Conservation (phyloP, 1,284 basidiomycete genomes). For the Austroboletus olivaceoglutinosus region DNA sequence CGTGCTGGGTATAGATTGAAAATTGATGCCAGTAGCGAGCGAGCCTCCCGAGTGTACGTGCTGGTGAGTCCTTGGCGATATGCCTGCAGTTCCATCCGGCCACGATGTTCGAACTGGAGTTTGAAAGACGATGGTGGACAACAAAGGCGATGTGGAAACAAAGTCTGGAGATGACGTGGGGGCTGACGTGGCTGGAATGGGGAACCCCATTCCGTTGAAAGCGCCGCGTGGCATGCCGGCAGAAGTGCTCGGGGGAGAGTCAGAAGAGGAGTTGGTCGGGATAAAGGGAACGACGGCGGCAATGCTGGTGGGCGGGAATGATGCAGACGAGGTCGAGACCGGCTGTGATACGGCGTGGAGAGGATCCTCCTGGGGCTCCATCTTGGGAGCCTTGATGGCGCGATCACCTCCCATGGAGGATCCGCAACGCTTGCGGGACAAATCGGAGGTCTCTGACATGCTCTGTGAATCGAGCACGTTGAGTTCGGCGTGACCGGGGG, state of each 20-base stretch:
- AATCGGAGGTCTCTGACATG: slow-evolving; percentile 27
- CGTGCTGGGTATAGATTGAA: slow-evolving; percentile 37
- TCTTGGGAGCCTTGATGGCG: slow-evolving; percentile 61
- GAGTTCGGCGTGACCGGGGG: slow-evolving; percentile 17
- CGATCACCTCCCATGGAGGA: slow-evolving; percentile 62
- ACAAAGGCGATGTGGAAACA: slow-evolving; percentile 20
- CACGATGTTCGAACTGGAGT: slow-evolving; percentile 25
- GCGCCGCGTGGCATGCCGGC: slow-evolving; percentile 30
- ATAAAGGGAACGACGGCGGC: slow-evolving; percentile 15
- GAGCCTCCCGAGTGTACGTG: slow-evolving; percentile 37
- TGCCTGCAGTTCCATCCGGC: slow-evolving; percentile 27
- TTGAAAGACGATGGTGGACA: slow-evolving; percentile 23
- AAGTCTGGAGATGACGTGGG: slow-evolving; percentile 27
- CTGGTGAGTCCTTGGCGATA: slow-evolving; percentile 34
- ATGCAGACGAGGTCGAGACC: slow-evolving; percentile 22
- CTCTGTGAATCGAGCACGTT: slow-evolving; percentile 21
- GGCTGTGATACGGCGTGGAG: slow-evolving; percentile 31
- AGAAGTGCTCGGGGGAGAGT: slow-evolving; percentile 46
- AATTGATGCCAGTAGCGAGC: slow-evolving; percentile 30
- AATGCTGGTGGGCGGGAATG: slow-evolving; percentile 32
- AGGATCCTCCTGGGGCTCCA: slow-evolving; percentile 62
- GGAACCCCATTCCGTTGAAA: slow-evolving; percentile 25
- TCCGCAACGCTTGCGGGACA: slow-evolving; percentile 63
- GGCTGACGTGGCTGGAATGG: slow-evolving; percentile 15
- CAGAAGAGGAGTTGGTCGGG: slow-evolving; percentile 33